These are phyloP conservation scores for Clitoria ternatea DNA, from an alignment of 306 rosid species.

Conservation along the genomic window DNA sequence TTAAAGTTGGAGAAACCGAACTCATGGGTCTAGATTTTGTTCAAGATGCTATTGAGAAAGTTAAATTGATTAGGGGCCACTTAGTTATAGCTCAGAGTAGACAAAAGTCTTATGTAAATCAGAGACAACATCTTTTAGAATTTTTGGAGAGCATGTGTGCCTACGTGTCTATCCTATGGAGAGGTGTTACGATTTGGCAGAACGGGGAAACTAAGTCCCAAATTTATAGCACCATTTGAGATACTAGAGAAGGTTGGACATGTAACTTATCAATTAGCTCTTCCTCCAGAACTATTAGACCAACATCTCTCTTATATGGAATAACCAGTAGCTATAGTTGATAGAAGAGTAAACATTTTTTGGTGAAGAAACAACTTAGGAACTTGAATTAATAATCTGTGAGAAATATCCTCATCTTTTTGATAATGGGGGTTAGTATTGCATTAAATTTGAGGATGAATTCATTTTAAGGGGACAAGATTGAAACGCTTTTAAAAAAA, in stretches of 20 bases:
- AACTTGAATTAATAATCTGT: not conserved
- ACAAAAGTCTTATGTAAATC: not conserved
- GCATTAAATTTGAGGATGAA: not conserved
- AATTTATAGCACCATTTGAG: not conserved
- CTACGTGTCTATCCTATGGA: not conserved
- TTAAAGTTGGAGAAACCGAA: not conserved
- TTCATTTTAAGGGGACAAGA: not conserved
- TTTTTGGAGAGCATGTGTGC: not conserved
- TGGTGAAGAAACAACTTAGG: not conserved
- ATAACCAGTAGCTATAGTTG: not conserved
- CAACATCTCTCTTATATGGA: too few relatives aligned
- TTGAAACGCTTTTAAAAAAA: too few relatives aligned
- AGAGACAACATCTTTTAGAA: not conserved
- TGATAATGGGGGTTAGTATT: not conserved
- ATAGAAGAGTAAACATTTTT: too few relatives aligned
- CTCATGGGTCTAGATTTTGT: not conserved
- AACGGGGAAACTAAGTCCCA: not conserved
- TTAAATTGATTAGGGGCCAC: not conserved
- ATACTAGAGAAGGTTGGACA: not conserved
- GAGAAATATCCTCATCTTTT: not conserved
- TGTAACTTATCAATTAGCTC: not conserved
- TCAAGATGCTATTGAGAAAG: not conserved
- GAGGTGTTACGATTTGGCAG: not conserved
- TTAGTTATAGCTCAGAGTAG: not conserved
- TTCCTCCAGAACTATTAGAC: too few relatives aligned